Percentiles rank a stretch among this genome's conserved stretches.
phyloP scores from a whole-genome alignment of 441 rosid species.

The Macaranga tanarius region DNA sequence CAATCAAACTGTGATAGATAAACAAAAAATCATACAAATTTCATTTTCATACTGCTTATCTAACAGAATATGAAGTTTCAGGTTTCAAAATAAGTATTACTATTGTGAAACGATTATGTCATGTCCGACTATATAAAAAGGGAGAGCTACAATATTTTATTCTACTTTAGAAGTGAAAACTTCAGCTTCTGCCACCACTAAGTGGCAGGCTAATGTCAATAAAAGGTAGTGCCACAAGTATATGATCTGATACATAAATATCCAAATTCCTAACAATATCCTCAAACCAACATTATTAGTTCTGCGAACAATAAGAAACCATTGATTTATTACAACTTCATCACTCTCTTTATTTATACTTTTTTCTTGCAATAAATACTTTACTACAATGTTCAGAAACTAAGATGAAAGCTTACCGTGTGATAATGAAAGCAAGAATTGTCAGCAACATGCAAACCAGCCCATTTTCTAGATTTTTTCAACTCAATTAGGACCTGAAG shows the following conservation, averaged over 20 bases:
- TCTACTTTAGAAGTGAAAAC: not conserved
- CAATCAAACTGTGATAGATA: slow-evolving; percentile 9
- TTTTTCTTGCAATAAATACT: not conserved
- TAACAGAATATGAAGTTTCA: not conserved
- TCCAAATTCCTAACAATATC: not conserved
- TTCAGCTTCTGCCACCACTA: slow-evolving; percentile 2
- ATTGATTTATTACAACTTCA: not conserved
- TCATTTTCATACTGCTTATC: not conserved
- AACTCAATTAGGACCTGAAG: slow-evolving; percentile 69
- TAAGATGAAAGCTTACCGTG: slow-evolving; percentile 48
- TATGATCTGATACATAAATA: not conserved
- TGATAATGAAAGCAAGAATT: slow-evolving; percentile 92
- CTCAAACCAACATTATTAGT: not conserved
- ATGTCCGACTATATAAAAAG: not conserved
- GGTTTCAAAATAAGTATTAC: not conserved
- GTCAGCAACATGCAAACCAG: slow-evolving; percentile 77
- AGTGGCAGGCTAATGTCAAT: not conserved
- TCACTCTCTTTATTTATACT: not conserved
- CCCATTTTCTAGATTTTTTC: slow-evolving; percentile 72
- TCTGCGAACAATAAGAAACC: not conserved
- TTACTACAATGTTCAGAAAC: slow-evolving; percentile 12
- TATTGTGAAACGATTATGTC: not conserved
- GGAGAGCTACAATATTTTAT: not conserved
- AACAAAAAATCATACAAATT: not conserved
- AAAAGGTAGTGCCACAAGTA: not conserved